Evolutionary conservation across 306 rosid genomes (phyloP), one percentile per base, ranked within the genome.

Genomic region (Prosopis cineraria): DNA sequence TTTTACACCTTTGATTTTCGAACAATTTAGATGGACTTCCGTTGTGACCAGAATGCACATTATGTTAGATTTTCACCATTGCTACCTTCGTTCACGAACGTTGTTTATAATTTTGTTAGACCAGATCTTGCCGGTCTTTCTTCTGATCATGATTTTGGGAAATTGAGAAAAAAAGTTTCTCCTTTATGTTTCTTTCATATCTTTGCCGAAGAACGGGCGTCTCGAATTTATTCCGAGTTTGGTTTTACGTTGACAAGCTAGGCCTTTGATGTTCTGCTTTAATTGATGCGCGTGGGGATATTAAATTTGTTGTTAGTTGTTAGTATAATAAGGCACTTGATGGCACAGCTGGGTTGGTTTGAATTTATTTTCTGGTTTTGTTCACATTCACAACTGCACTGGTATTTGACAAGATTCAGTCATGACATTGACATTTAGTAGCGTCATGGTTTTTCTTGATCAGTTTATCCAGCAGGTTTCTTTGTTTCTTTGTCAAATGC

Each of bases 341-440:
- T 78, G 72, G 48, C 60, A 82, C 77, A 65, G 85, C 84, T 89
- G 79, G 89, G 86, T 80, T 82, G 87, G 91, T 82, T 34, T 64
- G 70, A 78, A 70, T 83, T 90, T 76, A 68, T 81, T 75, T 69
- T 66, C 65, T 14, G 27, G 36, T 66, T 10, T 65, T 39, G 53
- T 79, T 81, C 60, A 55, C 30, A 68, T 71, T 69, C 78, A 41
- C 24, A 63, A 65, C 14, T 55, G 19, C 52, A 7, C 24, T 60
- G 73, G 53, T 67, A 69, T 27, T 24, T 33, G 60, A 25, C 25
- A 56, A 62, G 56, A 62, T 64, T 73, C 29, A 24, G 44, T 70
- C 45, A 36, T 74, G 63, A 59, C 72, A 45, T 19, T 56, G 72
- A 5, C 33, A 62, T 79, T 75, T 45, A 25, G 68, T 25, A 10